phyloP scores from a whole-genome alignment of 371 early-diverging fungal species.

The Blakeslea trispora region DNA sequence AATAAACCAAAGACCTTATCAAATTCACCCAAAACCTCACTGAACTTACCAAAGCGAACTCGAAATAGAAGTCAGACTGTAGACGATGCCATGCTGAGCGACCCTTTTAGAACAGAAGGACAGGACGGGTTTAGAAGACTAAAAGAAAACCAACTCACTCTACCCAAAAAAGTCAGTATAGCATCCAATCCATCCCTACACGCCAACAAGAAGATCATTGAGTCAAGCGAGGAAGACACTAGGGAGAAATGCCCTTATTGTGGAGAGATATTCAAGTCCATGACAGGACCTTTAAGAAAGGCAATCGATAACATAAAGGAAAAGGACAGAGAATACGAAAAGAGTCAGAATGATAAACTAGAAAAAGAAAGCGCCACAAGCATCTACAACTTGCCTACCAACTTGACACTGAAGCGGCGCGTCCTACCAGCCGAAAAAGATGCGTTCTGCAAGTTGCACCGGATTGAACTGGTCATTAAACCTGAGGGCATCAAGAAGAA shows the following conservation, averaged over 20 bases:
- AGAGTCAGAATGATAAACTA: not conserved
- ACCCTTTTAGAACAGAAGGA: not conserved
- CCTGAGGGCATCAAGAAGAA: constrained; percentile 40
- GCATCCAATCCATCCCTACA: not conserved
- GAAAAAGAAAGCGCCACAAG: constrained; percentile 2
- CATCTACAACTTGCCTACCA: constrained; percentile 1
- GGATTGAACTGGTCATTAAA: constrained; percentile 42
- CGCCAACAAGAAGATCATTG: not conserved
- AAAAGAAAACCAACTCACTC: not conserved
- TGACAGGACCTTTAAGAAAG: constrained; percentile 7
- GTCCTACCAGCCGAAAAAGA: constrained; percentile 17
- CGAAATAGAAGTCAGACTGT: not conserved
- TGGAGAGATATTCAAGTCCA: not conserved
- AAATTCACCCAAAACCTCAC: not conserved
- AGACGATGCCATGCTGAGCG: not conserved
- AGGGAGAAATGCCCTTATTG: constrained; percentile 18
- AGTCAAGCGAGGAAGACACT: not conserved
- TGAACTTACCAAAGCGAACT: not conserved
- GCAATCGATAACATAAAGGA: constrained; percentile 19
- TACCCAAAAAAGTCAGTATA: not conserved
- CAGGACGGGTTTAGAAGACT: too few relatives aligned
- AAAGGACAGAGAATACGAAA: constrained; percentile 20
- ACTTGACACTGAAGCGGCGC: constrained; percentile 5
- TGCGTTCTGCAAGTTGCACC: constrained; percentile 56
- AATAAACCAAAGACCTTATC: not conserved